These are phyloP conservation scores for Podospora comata DNA, from an alignment of 495 filamentous ascomycete genomes.

Conservation along the genomic window DNA sequence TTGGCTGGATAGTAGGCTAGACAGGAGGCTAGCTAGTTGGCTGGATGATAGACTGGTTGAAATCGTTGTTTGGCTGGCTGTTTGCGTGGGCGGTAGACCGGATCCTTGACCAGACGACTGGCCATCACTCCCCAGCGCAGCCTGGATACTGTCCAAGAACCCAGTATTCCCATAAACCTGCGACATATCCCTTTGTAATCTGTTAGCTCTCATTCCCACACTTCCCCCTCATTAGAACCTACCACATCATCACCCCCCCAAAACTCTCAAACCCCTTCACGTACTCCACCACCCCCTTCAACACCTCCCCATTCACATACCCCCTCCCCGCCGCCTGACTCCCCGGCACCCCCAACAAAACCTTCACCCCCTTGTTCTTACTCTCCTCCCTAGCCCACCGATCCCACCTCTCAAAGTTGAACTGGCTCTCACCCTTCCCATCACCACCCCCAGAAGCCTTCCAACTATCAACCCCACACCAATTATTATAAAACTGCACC, in stretches of 20 bases:
- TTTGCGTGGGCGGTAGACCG: neutral
- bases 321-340: constrained; percentile 56
- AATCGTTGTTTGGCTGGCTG: neutral
- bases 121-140: constrained; percentile 24
- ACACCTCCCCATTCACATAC: constrained; percentile 47
- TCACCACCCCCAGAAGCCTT: constrained; percentile 24
- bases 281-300: constrained; percentile 51
- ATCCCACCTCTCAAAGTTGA: constrained; percentile 71
- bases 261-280: constrained; percentile 56
- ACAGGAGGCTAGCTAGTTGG: neutral
- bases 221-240: constrained; percentile 1
- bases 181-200: constrained; percentile 50
- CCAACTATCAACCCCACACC: constrained; percentile 59
- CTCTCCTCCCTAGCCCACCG: constrained; percentile 62
- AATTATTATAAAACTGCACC: constrained; percentile 69
- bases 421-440: constrained; percentile 31
- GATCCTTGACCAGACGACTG: neutral
- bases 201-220: neutral
- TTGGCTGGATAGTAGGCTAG: neutral
- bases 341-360: constrained; percentile 65
- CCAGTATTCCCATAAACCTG: constrained; percentile 59
- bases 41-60: neutral
- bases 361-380: constrained; percentile 60
- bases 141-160: constrained; percentile 48
- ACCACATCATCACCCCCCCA: constrained; percentile 67